Conservation (phyloP, 1,284 basidiomycete genomes). For the Leccinum pachyderme region DNA sequence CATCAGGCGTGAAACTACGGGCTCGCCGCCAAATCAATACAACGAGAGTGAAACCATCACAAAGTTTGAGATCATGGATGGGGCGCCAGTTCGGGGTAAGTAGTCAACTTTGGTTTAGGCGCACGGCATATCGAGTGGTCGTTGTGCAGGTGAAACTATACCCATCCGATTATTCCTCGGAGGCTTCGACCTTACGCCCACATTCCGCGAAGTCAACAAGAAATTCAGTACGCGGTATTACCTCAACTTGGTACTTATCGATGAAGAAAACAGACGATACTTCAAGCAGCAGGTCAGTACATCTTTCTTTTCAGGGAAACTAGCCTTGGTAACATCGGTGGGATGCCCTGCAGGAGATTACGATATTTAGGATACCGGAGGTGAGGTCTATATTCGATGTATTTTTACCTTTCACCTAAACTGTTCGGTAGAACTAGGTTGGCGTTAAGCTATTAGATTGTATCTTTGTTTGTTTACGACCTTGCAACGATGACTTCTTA, state of each 20-base stretch:
- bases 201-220: slow-evolving; percentile 99
- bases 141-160: slow-evolving; percentile 83
- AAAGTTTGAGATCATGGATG: slow-evolving; percentile 99
- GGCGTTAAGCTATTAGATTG: slow-evolving; percentile 4
- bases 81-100: slow-evolving; percentile 87
- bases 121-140: neutral
- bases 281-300: slow-evolving; percentile 81
- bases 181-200: slow-evolving; percentile 97
- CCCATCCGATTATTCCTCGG: slow-evolving; percentile 97
- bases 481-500: neutral
- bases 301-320: neutral
- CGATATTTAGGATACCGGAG: slow-evolving; percentile 74
- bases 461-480: slow-evolving; percentile 10
- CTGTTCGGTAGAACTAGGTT: slow-evolving; percentile 24
- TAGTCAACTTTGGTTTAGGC: neutral
- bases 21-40: slow-evolving; percentile 95
- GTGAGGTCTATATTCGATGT: slow-evolving; percentile 31
- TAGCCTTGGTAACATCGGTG: neutral
- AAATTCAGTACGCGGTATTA: slow-evolving; percentile 98
- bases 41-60: slow-evolving; percentile 99
- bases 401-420: slow-evolving; percentile 4
- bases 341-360: slow-evolving; percentile 53
- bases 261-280: slow-evolving; percentile 95
- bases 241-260: slow-evolving; percentile 93
- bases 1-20: slow-evolving; percentile 95